These are phyloP conservation scores for Pseudomonodictys pantanalensis DNA, from an alignment of 495 filamentous ascomycete species.

Conservation along the genomic window DNA sequence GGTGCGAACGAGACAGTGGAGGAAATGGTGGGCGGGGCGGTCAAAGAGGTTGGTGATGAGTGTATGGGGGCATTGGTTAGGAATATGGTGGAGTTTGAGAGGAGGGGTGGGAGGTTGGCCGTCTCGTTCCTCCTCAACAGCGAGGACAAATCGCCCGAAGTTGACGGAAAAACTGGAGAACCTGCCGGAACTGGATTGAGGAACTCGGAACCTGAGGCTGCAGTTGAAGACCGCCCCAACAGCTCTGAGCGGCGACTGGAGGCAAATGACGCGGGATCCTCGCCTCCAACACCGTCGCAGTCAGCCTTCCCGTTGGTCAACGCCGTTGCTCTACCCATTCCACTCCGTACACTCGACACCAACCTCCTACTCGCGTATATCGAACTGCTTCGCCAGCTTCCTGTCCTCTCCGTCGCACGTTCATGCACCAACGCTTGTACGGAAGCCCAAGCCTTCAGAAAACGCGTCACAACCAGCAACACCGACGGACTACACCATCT, in stretches of 20 bases:
- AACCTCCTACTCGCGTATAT: background rate
- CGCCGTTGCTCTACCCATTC: background rate
- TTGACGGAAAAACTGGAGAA: background rate
- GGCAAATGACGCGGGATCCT: too few species aligned
- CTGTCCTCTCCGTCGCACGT: background rate
- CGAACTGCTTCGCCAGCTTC: background rate
- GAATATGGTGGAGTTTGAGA: constrained; percentile 1
- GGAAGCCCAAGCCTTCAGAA: background rate
- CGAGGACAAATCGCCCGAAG: background rate
- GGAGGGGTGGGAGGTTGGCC: background rate
- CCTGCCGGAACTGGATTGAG: too few species aligned
- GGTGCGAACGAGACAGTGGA: background rate
- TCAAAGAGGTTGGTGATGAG: background rate
- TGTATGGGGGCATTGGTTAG: background rate
- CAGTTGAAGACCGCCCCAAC: too few species aligned
- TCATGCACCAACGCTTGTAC: background rate
- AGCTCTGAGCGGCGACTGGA: too few species aligned
- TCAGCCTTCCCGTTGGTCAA: too few species aligned
- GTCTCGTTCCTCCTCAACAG: background rate
- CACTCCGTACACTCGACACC: background rate
- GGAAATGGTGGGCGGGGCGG: background rate
- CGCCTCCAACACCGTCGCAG: too few species aligned
- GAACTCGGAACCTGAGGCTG: too few species aligned
- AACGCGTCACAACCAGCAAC: too few species aligned
- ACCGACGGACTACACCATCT: too few species aligned